phyloP scores from a whole-genome alignment of 2,329 filamentous ascomycete genomes.

The Neonectria ditissima region DNA sequence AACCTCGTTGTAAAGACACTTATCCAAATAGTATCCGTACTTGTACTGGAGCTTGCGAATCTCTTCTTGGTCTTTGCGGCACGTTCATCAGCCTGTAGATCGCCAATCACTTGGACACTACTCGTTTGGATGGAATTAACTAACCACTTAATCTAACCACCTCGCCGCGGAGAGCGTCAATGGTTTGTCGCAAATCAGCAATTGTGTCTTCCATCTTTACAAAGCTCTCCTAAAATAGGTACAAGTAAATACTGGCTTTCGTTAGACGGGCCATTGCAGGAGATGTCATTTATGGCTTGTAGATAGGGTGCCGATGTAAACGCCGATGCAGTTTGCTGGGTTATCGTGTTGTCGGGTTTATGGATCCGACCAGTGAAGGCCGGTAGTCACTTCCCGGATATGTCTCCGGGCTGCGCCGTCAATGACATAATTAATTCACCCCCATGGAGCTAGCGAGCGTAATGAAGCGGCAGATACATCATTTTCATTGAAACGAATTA shows the following conservation, averaged over 20 bases:
- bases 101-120: no score
- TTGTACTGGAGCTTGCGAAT: conserved; percentile 24
- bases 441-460: no score
- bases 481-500: neutral
- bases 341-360: neutral
- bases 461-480: neutral
- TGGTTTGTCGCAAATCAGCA: conserved; percentile 1
- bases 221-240: conserved; percentile 5
- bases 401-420: neutral
- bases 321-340: neutral
- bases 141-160: conserved; percentile 20
- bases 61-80: conserved; percentile 15
- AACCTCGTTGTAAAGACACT: conserved; percentile 24
- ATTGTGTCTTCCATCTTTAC: conserved; percentile 11
- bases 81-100: neutral
- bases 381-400: no score
- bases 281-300: conserved; percentile 1
- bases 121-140: neutral
- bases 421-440: no score
- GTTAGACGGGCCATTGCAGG: neutral
- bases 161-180: conserved; percentile 4
- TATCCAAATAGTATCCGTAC: conserved; percentile 28
- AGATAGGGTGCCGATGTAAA: neutral
- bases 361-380: neutral
- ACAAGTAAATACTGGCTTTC: neutral